phyloP scores from a whole-genome alignment of 1,284 basidiomycete genomes.

The Ganoderma lucidum region DNA sequence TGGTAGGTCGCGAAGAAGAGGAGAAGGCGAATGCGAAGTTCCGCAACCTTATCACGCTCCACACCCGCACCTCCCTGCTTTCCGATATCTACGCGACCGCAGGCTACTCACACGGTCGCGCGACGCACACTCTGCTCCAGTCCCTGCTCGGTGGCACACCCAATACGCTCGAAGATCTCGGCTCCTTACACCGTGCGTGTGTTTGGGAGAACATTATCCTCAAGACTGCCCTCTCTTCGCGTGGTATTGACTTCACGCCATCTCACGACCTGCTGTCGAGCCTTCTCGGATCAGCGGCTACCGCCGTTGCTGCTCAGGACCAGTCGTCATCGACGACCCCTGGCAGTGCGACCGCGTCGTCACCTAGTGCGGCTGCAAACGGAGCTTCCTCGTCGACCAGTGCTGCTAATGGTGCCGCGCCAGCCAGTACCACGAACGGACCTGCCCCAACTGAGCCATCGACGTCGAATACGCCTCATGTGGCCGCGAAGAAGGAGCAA shows the following conservation, averaged over 20 bases:
- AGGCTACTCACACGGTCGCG: slow-evolving; percentile 84
- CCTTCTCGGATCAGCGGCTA: slow-evolving; percentile 5
- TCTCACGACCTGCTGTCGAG: slow-evolving; percentile 12
- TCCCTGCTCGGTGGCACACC: slow-evolving; percentile 73
- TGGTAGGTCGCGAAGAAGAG: slow-evolving; percentile 52
- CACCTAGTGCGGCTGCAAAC: background rate
- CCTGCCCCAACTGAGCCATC: slow-evolving; percentile 16
- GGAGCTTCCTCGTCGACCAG: slow-evolving; percentile 20
- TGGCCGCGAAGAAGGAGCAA: slow-evolving; percentile 46
- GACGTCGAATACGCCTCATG: slow-evolving; percentile 2
- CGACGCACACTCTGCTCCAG: slow-evolving; percentile 80
- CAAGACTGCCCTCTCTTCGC: slow-evolving; percentile 63
- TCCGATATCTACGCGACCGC: slow-evolving; percentile 91
- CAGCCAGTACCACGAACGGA: slow-evolving; percentile 12
- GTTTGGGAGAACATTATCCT: slow-evolving; percentile 89
- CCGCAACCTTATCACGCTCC: slow-evolving; percentile 80
- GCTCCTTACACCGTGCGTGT: slow-evolving; percentile 83
- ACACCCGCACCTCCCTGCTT: slow-evolving; percentile 84
- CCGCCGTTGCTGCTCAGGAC: slow-evolving; percentile 46
- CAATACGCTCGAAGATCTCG: slow-evolving; percentile 79
- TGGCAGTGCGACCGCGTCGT: slow-evolving; percentile 1
- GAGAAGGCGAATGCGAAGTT: slow-evolving; percentile 72
- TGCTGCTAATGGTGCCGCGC: slow-evolving; percentile 20
- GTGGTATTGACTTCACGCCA: slow-evolving; percentile 56
- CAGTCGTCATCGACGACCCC: slow-evolving; percentile 18